Evolutionary conservation across 768 basidiomycete genomes (phyloP).

Genomic region (Exidia glandulosa): DNA sequence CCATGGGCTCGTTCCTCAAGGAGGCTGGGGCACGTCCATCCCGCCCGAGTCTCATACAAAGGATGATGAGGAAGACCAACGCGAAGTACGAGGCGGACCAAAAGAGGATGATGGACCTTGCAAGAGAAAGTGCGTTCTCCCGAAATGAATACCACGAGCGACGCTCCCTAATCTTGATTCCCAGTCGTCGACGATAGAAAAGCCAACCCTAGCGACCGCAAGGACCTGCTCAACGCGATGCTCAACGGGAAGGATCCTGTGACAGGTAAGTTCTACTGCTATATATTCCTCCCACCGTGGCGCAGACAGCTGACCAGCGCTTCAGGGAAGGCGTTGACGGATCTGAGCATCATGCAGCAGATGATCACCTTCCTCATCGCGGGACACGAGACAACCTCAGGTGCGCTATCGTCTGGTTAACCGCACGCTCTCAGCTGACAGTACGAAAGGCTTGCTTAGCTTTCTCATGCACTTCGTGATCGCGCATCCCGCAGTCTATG

Average conservation of each 20-base stretch:
- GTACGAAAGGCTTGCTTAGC: slow-evolving; percentile 21
- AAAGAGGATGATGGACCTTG: slow-evolving; percentile 31
- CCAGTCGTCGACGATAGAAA: slow-evolving; percentile 30
- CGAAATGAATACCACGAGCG: background rate
- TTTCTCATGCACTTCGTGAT: slow-evolving; percentile 36
- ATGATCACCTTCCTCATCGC: slow-evolving; percentile 41
- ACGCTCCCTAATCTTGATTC: background rate
- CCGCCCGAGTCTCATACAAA: slow-evolving; percentile 25
- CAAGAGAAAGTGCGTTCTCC: slow-evolving; percentile 27
- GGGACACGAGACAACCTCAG: slow-evolving; percentile 30
- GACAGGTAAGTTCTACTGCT: slow-evolving; percentile 29
- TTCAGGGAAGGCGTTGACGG: background rate
- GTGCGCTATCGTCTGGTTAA: slow-evolving; percentile 11
- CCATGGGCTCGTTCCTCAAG: slow-evolving; percentile 34
- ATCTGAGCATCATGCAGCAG: slow-evolving; percentile 12
- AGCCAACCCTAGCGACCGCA: slow-evolving; percentile 25
- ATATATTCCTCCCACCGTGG: slow-evolving; percentile 32
- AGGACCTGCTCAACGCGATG: slow-evolving; percentile 38
- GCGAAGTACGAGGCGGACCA: slow-evolving; percentile 32
- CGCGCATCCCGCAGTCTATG: slow-evolving; percentile 30
- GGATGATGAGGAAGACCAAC: slow-evolving; percentile 23
- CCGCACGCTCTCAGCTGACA: too few relatives aligned
- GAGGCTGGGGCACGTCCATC: slow-evolving; percentile 26
- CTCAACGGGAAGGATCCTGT: slow-evolving; percentile 32
- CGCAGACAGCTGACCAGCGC: slow-evolving; percentile 3